Evolutionary conservation across 495 filamentous ascomycete species (phyloP), one percentile per base, ranked within the genome.

Genomic region (Rhizodiscina lignyota): DNA sequence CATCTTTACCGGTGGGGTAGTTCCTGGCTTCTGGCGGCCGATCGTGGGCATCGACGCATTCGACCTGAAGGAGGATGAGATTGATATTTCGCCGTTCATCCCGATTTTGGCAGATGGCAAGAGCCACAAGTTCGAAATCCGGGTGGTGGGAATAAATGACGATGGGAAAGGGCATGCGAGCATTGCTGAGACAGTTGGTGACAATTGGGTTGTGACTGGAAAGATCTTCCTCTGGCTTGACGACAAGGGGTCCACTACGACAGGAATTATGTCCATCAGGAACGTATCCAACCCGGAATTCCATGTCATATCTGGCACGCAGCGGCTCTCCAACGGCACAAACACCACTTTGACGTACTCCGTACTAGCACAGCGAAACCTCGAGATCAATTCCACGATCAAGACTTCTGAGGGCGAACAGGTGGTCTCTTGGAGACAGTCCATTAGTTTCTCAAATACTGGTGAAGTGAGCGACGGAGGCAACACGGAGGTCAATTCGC

Each of bases 1-100:
- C 20, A 82, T 92, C 23, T 94, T 92, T 43, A 91, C 84, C 4
- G 84, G 85, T 4, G 85, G 85, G 2, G 70, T 94, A 1, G 76
- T 74, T 1, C 85, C 85, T 1, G 73, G 72, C 0, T 66, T 91
- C 21, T 91, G 85, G 75, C 63, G 80, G 0, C 85, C 85, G 1
- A 75, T 93, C 41, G 83, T 83, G 10, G 83, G 84, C 1, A 81
- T 85, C 31, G 77, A 87, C 35, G 71, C 82, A 1, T 92, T 83
- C 50, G 84, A 93, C 48, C 60, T 92, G 10, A 66, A 73, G 5
- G 73, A 83, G 36, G 74, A 83, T 38, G 79, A 89, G 47, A 81
- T 92, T 41, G 85, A 92, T 48, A 76, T 91, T 29, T 79, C 81
- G 2, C 78, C 83, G 1, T 89, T 72, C 48, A 53, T 92, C 0